These are phyloP conservation scores for Lachancea mirantina DNA, from an alignment of 805 yeast species.

Conservation along the genomic window DNA sequence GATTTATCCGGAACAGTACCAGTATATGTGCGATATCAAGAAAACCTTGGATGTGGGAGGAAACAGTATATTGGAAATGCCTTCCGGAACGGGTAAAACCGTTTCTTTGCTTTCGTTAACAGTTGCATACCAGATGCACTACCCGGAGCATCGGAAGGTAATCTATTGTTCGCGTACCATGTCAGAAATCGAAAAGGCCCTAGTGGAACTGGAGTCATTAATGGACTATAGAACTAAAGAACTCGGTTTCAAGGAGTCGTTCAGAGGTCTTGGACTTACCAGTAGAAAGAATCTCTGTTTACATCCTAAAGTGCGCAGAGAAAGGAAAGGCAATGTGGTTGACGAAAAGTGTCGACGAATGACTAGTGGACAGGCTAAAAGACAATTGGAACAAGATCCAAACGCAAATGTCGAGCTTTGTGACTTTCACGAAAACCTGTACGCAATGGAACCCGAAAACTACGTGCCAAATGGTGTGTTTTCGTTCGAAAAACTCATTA, in stretches of 20 bases:
- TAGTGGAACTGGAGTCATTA: constrained; percentile 79
- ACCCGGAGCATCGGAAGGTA: constrained; percentile 85
- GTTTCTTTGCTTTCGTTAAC: constrained; percentile 85
- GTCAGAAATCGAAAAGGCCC: constrained; percentile 97
- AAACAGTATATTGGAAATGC: constrained; percentile 95
- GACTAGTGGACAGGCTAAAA: constrained; percentile 84
- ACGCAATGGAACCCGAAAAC: constrained; percentile 81
- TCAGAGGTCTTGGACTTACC: constrained; percentile 89
- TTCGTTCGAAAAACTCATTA: constrained; percentile 78
- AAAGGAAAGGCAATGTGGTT: constrained; percentile 83
- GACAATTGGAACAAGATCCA: constrained; percentile 52
- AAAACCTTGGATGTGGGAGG: constrained; percentile 94
- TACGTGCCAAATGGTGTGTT: constrained; percentile 89
- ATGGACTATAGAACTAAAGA: constrained; percentile 83
- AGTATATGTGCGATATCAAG: constrained; percentile 94
- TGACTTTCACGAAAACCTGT: constrained; percentile 83
- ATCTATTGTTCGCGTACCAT: constrained; percentile 98
- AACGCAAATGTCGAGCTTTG: constrained; percentile 58
- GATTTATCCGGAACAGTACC: constrained; percentile 97
- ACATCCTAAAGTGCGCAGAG: constrained; percentile 81
- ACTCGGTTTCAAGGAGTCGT: constrained; percentile 81
- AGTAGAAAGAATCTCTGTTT: constrained; percentile 91
- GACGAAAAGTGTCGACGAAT: constrained; percentile 94
- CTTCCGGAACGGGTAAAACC: constrained; percentile 98
- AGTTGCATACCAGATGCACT: constrained; percentile 89